These are phyloP conservation scores for Fraxinus sp. DNA, from an alignment of 305 asterid genomes.

Conservation along the genomic window DNA sequence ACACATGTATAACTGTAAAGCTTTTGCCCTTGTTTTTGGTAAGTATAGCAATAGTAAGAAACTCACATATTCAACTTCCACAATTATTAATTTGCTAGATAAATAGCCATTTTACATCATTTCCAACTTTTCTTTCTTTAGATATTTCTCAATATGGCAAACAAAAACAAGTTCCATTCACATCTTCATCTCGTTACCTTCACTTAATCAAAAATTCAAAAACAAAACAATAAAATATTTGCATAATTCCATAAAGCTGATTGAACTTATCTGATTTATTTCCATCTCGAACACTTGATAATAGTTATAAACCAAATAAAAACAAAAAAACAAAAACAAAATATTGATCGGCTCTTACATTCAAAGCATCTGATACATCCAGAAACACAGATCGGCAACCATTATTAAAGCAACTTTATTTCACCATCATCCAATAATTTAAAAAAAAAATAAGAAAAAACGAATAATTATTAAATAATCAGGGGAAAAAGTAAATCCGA, in stretches of 20 bases:
- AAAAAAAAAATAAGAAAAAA: not conserved
- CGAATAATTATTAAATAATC: not conserved
- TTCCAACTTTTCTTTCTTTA: not conserved
- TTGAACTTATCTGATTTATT: not conserved
- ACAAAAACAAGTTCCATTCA: conserved; percentile 3
- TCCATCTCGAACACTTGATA: not conserved
- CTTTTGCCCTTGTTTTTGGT: not conserved
- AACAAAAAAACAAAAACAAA: not conserved
- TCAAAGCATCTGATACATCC: conserved; percentile 27
- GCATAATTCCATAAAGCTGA: not conserved
- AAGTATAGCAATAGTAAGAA: not conserved
- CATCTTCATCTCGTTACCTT: not conserved
- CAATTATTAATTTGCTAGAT: not conserved
- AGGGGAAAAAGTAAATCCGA: conserved; percentile 9
- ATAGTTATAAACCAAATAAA: conserved; percentile 5
- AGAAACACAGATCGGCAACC: conserved; percentile 26
- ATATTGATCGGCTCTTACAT: conserved; percentile 36
- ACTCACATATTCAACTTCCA: not conserved
- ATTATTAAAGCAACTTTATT: not conserved
- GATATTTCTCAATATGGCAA: not conserved
- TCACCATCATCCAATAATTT: conserved; percentile 1
- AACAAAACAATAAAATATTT: not conserved
- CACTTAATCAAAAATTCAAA: not conserved
- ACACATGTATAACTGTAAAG: not conserved
- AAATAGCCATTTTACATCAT: not conserved